phyloP scores from a whole-genome alignment of 768 basidiomycete genomes.

The Mycena vulgaris region DNA sequence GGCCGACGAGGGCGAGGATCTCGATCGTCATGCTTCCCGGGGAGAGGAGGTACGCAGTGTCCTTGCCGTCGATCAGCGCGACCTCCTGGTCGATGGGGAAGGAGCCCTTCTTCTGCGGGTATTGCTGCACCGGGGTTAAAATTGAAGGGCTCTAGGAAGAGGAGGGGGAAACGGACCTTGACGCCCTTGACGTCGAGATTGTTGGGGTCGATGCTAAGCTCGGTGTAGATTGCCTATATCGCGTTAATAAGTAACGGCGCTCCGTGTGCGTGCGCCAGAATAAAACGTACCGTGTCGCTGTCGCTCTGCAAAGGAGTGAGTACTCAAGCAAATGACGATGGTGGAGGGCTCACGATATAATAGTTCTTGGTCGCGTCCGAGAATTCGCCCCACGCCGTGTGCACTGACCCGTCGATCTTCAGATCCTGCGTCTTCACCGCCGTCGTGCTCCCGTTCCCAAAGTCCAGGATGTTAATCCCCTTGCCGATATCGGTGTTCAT shows the following conservation, averaged over 20 bases:
- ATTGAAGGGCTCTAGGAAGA: neutral
- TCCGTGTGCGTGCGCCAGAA: no score
- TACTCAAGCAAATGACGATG: neutral
- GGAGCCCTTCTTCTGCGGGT: conserved; percentile 38
- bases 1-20: conserved; percentile 22
- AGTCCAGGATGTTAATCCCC: conserved; percentile 35
- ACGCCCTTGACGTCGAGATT: conserved; percentile 26
- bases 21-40: conserved; percentile 31
- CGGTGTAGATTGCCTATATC: conserved; percentile 37
- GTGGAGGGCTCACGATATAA: conserved; percentile 40
- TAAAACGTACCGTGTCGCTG: conserved; percentile 16
- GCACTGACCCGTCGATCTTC: conserved; percentile 34
- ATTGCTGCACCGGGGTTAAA: conserved; percentile 29
- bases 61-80: conserved; percentile 36
- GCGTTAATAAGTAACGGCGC: neutral
- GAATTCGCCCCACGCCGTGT: conserved; percentile 43
- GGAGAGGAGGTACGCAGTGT: conserved; percentile 31
- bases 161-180: conserved; percentile 6
- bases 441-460: conserved; percentile 20
- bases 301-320: conserved; percentile 1
- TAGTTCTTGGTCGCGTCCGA: conserved; percentile 42
- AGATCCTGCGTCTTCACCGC: conserved; percentile 24
- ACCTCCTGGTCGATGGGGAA: conserved; percentile 41
- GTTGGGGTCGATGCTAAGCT: conserved; percentile 41
- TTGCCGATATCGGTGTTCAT: conserved; percentile 35